Percentiles rank a stretch among this genome's conserved stretches.
Evolutionary conservation across 495 filamentous ascomycete genomes (phyloP).

Genomic region (Hypoxylon perforatum): DNA sequence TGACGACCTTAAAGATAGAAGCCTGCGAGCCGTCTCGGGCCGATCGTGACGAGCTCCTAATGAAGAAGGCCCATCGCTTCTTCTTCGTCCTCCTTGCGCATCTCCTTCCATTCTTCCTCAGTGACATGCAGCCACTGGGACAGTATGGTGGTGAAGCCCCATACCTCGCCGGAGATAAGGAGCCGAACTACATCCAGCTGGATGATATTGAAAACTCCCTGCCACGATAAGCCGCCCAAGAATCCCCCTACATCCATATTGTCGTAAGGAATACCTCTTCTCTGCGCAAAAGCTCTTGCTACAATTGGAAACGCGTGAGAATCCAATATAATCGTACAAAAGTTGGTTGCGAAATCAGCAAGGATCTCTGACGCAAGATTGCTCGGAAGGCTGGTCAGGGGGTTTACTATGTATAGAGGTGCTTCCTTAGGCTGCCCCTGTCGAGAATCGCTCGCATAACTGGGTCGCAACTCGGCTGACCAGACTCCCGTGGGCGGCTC

Average conservation of each 20-base stretch:
- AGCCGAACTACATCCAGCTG: constrained; percentile 49
- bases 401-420: constrained; percentile 52
- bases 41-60: neutral
- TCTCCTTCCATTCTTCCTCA: constrained; percentile 54
- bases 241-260: constrained; percentile 35
- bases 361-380: constrained; percentile 51
- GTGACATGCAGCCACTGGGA: constrained; percentile 45
- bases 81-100: constrained; percentile 25
- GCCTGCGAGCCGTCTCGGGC: neutral
- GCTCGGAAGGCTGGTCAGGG: constrained; percentile 50
- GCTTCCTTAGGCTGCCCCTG: constrained; percentile 35
- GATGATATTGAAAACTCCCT: constrained; percentile 48
- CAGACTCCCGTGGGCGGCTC: constrained; percentile 58
- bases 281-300: constrained; percentile 42
- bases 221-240: constrained; percentile 29
- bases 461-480: constrained; percentile 67
- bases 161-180: constrained; percentile 45
- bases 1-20: neutral
- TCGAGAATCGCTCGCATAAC: constrained; percentile 42
- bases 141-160: constrained; percentile 44
- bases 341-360: constrained; percentile 43
- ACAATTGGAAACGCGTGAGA: constrained; percentile 40
- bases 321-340: constrained; percentile 50
- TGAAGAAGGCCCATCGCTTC: constrained; percentile 5
- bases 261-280: constrained; percentile 36